These are phyloP conservation scores for Aspergillus coremiiformis DNA, from an alignment of 495 filamentous ascomycete genomes.

Conservation along the genomic window DNA sequence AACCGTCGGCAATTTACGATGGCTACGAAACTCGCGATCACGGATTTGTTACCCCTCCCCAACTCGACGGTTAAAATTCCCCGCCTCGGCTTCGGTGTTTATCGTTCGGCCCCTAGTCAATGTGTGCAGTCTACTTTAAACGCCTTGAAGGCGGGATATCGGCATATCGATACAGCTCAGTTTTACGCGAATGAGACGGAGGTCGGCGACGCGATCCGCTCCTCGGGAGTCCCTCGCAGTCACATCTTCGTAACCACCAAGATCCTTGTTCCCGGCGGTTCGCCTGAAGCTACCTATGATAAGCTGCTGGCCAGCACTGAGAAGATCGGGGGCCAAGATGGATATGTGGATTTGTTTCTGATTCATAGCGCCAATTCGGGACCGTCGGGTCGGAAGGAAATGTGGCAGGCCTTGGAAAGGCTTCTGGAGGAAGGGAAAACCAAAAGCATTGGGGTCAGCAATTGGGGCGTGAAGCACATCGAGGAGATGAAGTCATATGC, in stretches of 20 bases:
- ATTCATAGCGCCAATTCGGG: constrained; percentile 58
- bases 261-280: constrained; percentile 50
- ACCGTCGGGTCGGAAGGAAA: constrained; percentile 42
- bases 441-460: constrained; percentile 63
- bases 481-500: constrained; percentile 57
- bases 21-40: constrained; percentile 40
- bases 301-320: constrained; percentile 53
- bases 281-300: constrained; percentile 50
- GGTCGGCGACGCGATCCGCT: constrained; percentile 55
- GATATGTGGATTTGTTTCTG: constrained; percentile 64
- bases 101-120: constrained; percentile 43
- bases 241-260: constrained; percentile 64
- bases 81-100: constrained; percentile 69
- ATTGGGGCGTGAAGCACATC: constrained; percentile 56
- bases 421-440: constrained; percentile 49
- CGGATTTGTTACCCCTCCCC: constrained; percentile 47
- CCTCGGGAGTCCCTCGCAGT: constrained; percentile 45
- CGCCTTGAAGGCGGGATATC: constrained; percentile 59
- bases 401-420: constrained; percentile 62
- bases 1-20: constrained; percentile 7
- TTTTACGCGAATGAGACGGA: constrained; percentile 61
- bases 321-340: constrained; percentile 50
- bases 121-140: constrained; percentile 50
- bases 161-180: constrained; percentile 68
- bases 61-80: constrained; percentile 51